phyloP scores from a whole-genome alignment of 2,329 filamentous ascomycete genomes.

The Tolypocladium sp. region DNA sequence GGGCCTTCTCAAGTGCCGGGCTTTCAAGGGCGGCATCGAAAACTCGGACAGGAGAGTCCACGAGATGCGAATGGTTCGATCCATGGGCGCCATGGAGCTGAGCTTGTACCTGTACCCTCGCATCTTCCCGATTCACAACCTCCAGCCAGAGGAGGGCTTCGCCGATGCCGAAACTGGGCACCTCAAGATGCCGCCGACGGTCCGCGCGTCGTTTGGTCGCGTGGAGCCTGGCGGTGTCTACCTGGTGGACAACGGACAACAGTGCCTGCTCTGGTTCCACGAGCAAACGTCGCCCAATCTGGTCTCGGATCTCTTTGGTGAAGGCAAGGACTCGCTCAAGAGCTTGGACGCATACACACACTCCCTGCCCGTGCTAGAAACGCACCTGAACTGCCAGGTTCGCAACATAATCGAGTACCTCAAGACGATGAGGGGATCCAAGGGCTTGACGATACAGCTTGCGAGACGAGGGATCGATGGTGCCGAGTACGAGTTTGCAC shows the following conservation, averaged over 20 bases:
- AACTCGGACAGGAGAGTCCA: conserved; percentile 84
- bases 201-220: conserved; percentile 77
- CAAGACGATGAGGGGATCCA: conserved; percentile 69
- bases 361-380: conserved; percentile 74
- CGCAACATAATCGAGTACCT: conserved; percentile 89
- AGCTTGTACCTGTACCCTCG: conserved; percentile 91
- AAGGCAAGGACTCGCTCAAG: conserved; percentile 59
- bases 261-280: conserved; percentile 87
- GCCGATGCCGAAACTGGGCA: conserved; percentile 80
- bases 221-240: conserved; percentile 93
- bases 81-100: conserved; percentile 78
- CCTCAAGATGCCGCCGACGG: conserved; percentile 68
- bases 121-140: conserved; percentile 85
- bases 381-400: conserved; percentile 88
- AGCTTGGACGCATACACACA: conserved; percentile 74
- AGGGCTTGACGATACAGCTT: conserved; percentile 81
- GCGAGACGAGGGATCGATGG: conserved; percentile 90
- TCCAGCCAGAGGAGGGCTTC: conserved; percentile 82
- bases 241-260: conserved; percentile 89
- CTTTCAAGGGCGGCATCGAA: conserved; percentile 88
- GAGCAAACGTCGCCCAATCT: conserved; percentile 86
- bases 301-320: conserved; percentile 81
- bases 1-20: conserved; percentile 77
- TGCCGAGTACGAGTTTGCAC: conserved; percentile 92
- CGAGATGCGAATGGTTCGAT: conserved; percentile 81